Percentiles rank a stretch among this genome's conserved stretches.
These are phyloP conservation scores for Lolium perenne DNA, from an alignment of 176 grass and related monocot species.

Conservation along the genomic window DNA sequence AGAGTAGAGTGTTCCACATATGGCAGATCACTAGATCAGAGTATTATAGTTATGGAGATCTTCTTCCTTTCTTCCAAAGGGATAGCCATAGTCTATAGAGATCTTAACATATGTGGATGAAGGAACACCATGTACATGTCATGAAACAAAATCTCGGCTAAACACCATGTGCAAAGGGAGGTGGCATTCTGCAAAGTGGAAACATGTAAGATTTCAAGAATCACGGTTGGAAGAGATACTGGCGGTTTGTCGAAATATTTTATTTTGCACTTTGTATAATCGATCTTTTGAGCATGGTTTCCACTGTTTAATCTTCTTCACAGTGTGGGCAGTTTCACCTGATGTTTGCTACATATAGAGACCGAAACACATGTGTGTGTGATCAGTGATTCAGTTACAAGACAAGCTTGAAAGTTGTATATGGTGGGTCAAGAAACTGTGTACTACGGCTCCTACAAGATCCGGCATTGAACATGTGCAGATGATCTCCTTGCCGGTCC, in stretches of 20 bases:
- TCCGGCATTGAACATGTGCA: conserved; percentile 38
- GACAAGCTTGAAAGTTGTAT: background rate
- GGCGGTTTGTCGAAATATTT: no score
- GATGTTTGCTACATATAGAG: background rate
- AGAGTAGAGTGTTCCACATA: background rate
- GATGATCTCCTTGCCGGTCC: conserved; percentile 38
- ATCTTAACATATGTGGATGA: background rate
- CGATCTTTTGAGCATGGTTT: no score
- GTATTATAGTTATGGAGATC: background rate
- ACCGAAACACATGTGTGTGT: background rate
- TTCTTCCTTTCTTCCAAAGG: background rate
- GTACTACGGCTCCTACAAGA: background rate
- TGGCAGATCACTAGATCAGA: background rate
- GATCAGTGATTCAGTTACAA: background rate
- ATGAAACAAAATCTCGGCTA: background rate
- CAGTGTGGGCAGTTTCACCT: background rate
- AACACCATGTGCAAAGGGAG: background rate
- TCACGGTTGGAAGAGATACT: background rate
- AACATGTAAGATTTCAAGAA: background rate
- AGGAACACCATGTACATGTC: background rate
- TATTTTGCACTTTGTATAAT: no score
- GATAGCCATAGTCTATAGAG: background rate
- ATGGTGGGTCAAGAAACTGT: background rate
- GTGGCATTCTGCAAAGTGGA: background rate
- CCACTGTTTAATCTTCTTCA: no score